These are phyloP conservation scores for Cotoneaster glaucophyllus DNA, from an alignment of 306 rosid genomes.

Conservation along the genomic window DNA sequence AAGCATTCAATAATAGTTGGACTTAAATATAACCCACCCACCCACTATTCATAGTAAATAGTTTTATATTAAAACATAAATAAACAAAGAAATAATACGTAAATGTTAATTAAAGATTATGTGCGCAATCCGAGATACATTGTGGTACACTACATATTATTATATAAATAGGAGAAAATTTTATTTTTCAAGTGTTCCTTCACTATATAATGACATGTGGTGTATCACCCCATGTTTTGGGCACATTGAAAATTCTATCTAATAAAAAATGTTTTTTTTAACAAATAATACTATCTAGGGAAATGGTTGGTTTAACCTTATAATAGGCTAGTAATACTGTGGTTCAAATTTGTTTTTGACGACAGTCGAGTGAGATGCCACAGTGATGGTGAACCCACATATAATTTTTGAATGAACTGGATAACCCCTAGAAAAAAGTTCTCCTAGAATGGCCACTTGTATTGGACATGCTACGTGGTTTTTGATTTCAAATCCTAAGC, in stretches of 20 bases:
- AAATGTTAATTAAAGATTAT: too few relatives aligned
- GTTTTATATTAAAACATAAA: neutral
- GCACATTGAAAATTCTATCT: too few relatives aligned
- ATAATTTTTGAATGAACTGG: too few relatives aligned
- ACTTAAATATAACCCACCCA: neutral
- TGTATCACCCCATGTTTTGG: too few relatives aligned
- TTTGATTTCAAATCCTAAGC: neutral
- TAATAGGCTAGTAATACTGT: fast-evolving
- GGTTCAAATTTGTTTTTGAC: fast-evolving
- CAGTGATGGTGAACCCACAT: too few relatives aligned
- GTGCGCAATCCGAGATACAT: too few relatives aligned
- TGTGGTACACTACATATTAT: too few relatives aligned
- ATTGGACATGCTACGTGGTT: neutral
- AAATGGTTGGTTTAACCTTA: fast-evolving
- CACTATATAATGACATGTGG: too few relatives aligned
- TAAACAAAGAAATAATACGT: neutral
- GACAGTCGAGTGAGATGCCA: too few relatives aligned
- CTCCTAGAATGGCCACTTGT: neutral
- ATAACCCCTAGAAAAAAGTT: neutral
- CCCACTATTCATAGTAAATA: neutral
- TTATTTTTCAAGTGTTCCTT: too few relatives aligned
- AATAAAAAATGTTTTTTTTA: too few relatives aligned
- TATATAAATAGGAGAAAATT: fast-evolving
- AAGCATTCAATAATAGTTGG: neutral
- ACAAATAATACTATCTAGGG: fast-evolving